Evolutionary conservation across 441 rosid genomes (phyloP).

Genomic region (Syzygium malaccense): DNA sequence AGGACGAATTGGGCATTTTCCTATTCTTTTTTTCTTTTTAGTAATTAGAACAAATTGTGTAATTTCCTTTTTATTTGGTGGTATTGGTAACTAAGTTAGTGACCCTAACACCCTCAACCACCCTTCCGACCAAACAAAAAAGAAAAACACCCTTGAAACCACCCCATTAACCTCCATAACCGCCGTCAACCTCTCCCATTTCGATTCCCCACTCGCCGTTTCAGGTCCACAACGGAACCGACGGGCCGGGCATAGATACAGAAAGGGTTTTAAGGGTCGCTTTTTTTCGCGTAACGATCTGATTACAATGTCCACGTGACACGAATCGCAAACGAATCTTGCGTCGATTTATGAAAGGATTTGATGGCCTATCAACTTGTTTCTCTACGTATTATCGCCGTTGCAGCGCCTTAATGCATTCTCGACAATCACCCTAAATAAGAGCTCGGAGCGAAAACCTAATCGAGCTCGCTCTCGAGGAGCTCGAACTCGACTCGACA

Average conservation of each 20-base stretch:
- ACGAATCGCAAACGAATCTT: not conserved
- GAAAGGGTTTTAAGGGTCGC: not conserved
- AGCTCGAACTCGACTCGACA: not conserved
- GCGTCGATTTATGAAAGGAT: not conserved
- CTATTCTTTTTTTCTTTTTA: too few relatives aligned
- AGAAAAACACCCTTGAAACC: too few relatives aligned
- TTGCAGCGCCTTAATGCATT: rapidly evolving
- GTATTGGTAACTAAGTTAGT: not conserved
- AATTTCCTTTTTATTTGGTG: not conserved
- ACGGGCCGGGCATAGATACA: not conserved
- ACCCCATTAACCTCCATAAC: not conserved
- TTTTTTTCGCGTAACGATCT: not conserved
- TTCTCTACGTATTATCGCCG: not conserved
- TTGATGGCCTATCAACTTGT: not conserved
- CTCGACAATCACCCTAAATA: not conserved
- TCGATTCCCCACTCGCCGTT: not conserved
- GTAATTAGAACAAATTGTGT: too few relatives aligned
- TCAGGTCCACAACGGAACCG: not conserved
- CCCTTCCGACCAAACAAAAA: too few relatives aligned
- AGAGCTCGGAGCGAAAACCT: not conserved
- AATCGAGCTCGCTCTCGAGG: not conserved
- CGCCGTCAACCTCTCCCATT: not conserved
- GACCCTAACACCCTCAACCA: not conserved
- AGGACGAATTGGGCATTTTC: not conserved
- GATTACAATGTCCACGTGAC: not conserved